phyloP scores from a whole-genome alignment of 805 yeast species.

The Candida tibetensis region DNA sequence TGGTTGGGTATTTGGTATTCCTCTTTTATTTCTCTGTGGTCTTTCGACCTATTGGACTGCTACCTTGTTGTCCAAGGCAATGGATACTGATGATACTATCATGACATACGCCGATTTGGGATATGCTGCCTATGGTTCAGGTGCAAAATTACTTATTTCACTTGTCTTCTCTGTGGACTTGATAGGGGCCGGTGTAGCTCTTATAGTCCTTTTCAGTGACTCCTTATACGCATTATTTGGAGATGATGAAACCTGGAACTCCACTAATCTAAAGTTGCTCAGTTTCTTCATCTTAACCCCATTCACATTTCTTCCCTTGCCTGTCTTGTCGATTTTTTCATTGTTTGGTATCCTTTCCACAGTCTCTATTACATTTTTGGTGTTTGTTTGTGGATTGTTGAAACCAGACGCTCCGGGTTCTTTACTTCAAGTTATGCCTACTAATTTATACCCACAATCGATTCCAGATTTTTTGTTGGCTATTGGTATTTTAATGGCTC shows the following conservation, averaged over 20 bases:
- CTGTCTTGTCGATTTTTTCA: slow-evolving; percentile 52
- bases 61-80: slow-evolving; percentile 33
- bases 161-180: slow-evolving; percentile 54
- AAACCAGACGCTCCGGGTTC: slow-evolving; percentile 51
- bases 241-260: slow-evolving; percentile 37
- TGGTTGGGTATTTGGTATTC: slow-evolving; percentile 60
- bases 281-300: slow-evolving; percentile 76
- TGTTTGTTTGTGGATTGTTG: slow-evolving; percentile 46
- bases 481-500: slow-evolving; percentile 67
- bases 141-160: slow-evolving; percentile 72
- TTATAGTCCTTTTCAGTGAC: slow-evolving; percentile 59
- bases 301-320: slow-evolving; percentile 60
- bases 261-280: slow-evolving; percentile 56
- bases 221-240: slow-evolving; percentile 49
- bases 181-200: slow-evolving; percentile 57
- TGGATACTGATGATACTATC: slow-evolving; percentile 28
- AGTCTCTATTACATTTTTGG: slow-evolving; percentile 44
- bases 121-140: slow-evolving; percentile 34
- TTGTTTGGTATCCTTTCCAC: slow-evolving; percentile 58
- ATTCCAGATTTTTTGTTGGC: slow-evolving; percentile 44
- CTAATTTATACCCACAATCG: slow-evolving; percentile 32
- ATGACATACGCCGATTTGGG: slow-evolving; percentile 33
- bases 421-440: slow-evolving; percentile 44
- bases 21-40: slow-evolving; percentile 44
- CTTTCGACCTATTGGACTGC: slow-evolving; percentile 54